Conservation (phyloP, 306 rosid species). For the Castanea sativa region DNA sequence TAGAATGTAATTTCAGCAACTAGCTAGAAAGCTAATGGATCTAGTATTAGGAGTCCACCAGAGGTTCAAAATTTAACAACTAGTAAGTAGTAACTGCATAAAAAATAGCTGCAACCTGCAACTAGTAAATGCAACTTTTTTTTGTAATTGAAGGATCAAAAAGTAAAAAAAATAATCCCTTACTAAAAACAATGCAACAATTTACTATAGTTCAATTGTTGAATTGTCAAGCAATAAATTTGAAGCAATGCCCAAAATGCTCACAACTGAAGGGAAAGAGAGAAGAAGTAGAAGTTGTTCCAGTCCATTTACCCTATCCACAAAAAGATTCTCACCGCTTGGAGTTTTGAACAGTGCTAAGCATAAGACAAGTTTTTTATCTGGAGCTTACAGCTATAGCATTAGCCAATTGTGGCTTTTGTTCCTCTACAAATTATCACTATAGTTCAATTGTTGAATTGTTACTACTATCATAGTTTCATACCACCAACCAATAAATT, state of each 20-base stretch:
- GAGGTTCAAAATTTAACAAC: not conserved
- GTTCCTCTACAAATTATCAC: not conserved
- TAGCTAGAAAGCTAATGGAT: too few species aligned
- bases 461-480: not conserved
- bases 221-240: not conserved
- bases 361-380: not conserved
- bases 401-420: not conserved
- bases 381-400: not conserved
- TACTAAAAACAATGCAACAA: not conserved
- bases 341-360: slow-evolving; percentile 61
- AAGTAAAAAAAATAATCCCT: not conserved
- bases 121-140: not conserved
- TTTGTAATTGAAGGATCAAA: not conserved
- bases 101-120: not conserved
- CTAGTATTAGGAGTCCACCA: not conserved
- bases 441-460: not conserved
- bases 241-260: not conserved
- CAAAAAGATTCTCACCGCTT: slow-evolving; percentile 55
- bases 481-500: not conserved
- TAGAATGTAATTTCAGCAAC: not conserved
- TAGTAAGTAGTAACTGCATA: not conserved
- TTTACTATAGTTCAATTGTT: not conserved
- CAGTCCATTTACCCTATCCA: slow-evolving; percentile 54
- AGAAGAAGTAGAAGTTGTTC: not conserved
- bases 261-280: not conserved